Evolutionary conservation across 768 basidiomycete genomes (phyloP).

Genomic region (Piloderma croceum): DNA sequence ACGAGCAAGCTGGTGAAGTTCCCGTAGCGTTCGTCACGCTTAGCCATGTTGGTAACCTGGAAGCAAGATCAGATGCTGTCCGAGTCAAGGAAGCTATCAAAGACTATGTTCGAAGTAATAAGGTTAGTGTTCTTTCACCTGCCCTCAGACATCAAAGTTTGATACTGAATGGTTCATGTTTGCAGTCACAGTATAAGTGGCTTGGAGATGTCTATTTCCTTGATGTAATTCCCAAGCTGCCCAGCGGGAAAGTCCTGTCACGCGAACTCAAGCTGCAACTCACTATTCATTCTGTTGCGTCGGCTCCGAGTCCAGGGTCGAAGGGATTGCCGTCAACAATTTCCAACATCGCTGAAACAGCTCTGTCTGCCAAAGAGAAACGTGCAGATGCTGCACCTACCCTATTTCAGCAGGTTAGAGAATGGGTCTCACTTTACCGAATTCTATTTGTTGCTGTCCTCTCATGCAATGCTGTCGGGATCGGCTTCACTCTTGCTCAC

Average conservation of each 20-base stretch:
- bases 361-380: constrained; percentile 23
- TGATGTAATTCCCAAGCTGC: constrained; percentile 24
- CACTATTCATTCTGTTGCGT: background rate
- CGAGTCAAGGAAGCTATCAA: too few species aligned
- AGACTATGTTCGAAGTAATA: constrained; percentile 18
- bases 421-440: background rate
- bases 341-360: constrained; percentile 20
- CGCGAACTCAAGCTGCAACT: background rate
- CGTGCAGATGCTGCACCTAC: constrained; percentile 11
- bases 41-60: too few species aligned
- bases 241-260: constrained; percentile 15
- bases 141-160: too few species aligned
- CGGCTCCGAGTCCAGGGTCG: background rate
- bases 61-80: too few species aligned
- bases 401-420: constrained; percentile 1
- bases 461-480: background rate
- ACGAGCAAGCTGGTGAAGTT: constrained; percentile 21
- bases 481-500: background rate
- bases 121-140: constrained; percentile 6
- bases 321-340: background rate
- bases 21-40: constrained; percentile 29
- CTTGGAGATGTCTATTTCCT: constrained; percentile 27
- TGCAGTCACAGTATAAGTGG: constrained; percentile 38
- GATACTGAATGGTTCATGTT: too few species aligned
- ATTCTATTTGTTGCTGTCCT: background rate